A percentile compares a stretch with the other conserved stretches of the same genome.
These are phyloP conservation scores for Populus davidiana DNA, from an alignment of 345 rosid genomes.

Conservation along the genomic window DNA sequence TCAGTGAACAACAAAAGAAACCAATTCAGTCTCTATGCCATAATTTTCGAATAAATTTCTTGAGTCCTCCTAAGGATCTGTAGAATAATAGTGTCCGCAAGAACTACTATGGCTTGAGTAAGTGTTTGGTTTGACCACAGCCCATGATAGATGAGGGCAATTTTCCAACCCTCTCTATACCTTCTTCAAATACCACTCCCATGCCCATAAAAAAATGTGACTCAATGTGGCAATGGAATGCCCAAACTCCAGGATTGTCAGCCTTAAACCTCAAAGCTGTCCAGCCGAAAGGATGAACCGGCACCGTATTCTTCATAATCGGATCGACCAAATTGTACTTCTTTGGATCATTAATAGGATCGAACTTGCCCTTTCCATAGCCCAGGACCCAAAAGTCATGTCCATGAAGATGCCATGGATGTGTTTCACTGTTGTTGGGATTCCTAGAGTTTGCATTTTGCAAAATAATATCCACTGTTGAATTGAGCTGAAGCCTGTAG, in stretches of 20 bases:
- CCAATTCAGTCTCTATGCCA: background rate
- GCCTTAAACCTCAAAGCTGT: conserved; percentile 62
- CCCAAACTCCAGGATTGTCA: conserved; percentile 70
- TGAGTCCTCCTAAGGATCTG: background rate
- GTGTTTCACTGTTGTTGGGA: conserved; percentile 52
- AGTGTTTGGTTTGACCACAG: conserved; percentile 37
- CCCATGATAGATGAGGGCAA: conserved; percentile 65
- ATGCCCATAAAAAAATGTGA: conserved; percentile 72
- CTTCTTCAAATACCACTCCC: conserved; percentile 62
- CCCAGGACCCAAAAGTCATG: conserved; percentile 87
- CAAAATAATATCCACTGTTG: conserved; percentile 60
- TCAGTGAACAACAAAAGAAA: background rate
- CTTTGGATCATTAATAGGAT: conserved; percentile 38
- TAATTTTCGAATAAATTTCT: background rate
- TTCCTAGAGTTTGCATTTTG: conserved; percentile 62
- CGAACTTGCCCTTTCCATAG: conserved; percentile 59
- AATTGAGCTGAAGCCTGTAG: conserved; percentile 46
- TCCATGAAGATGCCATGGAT: conserved; percentile 83
- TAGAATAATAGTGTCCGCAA: background rate
- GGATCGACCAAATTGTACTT: conserved; percentile 58
- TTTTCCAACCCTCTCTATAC: conserved; percentile 40
- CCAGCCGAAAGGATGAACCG: conserved; percentile 69
- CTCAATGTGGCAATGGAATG: conserved; percentile 75
- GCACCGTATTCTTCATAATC: conserved; percentile 75
- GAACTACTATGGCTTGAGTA: conserved; percentile 8